A percentile compares a stretch with the other conserved stretches of the same genome.
These are phyloP conservation scores for Paecilomyces sp. DNA, from an alignment of 2,329 filamentous ascomycete genomes.

Conservation along the genomic window DNA sequence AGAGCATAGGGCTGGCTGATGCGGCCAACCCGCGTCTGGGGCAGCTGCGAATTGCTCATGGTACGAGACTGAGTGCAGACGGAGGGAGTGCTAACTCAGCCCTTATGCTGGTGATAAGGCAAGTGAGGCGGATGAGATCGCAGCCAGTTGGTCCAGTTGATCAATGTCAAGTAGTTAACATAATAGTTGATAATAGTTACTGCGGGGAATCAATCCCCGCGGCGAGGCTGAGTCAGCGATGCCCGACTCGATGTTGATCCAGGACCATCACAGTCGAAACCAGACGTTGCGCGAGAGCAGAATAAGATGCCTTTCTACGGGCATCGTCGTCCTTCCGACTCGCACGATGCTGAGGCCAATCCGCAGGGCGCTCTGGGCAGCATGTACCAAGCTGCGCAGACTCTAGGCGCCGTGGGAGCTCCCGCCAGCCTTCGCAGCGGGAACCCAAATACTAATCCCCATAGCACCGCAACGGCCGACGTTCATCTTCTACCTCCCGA, in stretches of 20 bases:
- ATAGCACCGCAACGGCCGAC: conserved; percentile 35
- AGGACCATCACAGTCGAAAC: background rate
- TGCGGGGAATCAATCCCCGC: background rate
- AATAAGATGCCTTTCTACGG: conserved; percentile 14
- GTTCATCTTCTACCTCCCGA: conserved; percentile 35
- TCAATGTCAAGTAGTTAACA: too few species aligned
- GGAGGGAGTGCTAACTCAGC: too few species aligned
- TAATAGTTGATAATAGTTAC: background rate
- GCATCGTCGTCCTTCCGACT: conserved; percentile 8
- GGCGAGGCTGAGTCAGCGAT: conserved; percentile 2
- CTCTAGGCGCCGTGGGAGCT: conserved; percentile 41
- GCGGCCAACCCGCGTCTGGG: conserved; percentile 2
- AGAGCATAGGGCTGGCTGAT: conserved; percentile 32
- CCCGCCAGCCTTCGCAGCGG: conserved; percentile 17
- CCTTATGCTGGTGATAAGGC: background rate
- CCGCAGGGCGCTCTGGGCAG: conserved; percentile 27
- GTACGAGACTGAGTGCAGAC: background rate
- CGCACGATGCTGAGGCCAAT: background rate
- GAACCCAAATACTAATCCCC: conserved; percentile 23
- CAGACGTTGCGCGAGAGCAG: background rate
- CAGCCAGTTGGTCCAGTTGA: too few species aligned
- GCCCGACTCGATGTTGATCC: background rate
- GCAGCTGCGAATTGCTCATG: background rate
- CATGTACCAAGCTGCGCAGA: conserved; percentile 40
- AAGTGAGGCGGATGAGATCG: background rate